Evolutionary conservation across 768 basidiomycete species (phyloP).

Genomic region (Peribolospora baueri): DNA sequence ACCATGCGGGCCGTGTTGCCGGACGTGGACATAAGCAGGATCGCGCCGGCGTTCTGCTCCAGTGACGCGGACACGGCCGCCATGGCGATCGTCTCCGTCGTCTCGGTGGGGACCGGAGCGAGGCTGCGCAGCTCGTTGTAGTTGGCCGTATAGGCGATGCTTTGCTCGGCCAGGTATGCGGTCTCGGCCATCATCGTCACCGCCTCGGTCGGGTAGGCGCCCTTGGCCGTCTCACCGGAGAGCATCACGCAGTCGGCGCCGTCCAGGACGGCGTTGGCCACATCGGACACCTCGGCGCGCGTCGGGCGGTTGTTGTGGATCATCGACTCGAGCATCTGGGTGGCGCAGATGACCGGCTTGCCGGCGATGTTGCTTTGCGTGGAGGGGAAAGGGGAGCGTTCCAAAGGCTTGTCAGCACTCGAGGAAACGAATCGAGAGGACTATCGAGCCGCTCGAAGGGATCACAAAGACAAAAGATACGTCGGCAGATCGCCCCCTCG

Average conservation of each 20-base stretch:
- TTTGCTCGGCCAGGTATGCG: constrained; percentile 80
- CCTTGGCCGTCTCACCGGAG: constrained; percentile 97
- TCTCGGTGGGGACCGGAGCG: constrained; percentile 69
- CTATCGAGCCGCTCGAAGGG: too few relatives aligned
- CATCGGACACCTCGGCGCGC: constrained; percentile 95
- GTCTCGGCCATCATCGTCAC: constrained; percentile 99
- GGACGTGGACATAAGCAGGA: constrained; percentile 73
- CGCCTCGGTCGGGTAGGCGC: constrained; percentile 87
- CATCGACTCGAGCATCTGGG: constrained; percentile 78
- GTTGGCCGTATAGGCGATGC: constrained; percentile 81
- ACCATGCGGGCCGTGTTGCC: constrained; percentile 87
- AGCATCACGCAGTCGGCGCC: constrained; percentile 99
- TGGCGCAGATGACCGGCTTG: constrained; percentile 95
- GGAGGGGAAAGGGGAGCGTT: neutral
- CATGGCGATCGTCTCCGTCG: constrained; percentile 84
- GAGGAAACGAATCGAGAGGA: too few relatives aligned
- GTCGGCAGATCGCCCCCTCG: too few relatives aligned
- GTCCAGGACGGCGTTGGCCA: constrained; percentile 95
- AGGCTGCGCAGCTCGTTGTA: constrained; percentile 51
- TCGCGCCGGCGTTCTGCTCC: constrained; percentile 84
- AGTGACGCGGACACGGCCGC: constrained; percentile 85
- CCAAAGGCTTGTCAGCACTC: too few relatives aligned
- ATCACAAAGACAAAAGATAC: too few relatives aligned
- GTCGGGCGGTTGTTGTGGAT: constrained; percentile 88
- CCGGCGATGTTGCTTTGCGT: constrained; percentile 49